Conservation (phyloP, 1,284 basidiomycete species). For the Ganoderma sinense region DNA sequence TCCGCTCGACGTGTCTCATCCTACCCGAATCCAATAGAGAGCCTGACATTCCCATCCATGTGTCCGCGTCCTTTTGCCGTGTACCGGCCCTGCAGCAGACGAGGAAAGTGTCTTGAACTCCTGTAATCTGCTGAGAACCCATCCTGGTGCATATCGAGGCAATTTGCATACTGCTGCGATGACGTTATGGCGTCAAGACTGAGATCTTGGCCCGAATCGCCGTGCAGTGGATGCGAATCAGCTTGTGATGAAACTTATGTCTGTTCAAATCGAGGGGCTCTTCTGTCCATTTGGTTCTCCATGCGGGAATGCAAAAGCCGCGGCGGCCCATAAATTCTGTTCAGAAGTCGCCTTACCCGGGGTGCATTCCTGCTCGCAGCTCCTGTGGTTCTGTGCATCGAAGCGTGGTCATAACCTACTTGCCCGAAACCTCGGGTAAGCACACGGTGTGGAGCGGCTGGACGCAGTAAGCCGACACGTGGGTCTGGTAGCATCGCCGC, state of each 20-base stretch:
- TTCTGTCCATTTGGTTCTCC: neutral
- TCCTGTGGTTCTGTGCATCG: neutral
- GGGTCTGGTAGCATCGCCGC: neutral
- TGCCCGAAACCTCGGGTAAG: neutral
- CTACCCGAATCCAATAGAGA: neutral
- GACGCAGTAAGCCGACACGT: constrained; percentile 10
- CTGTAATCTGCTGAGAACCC: neutral
- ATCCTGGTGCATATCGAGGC: neutral
- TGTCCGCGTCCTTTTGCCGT: neutral
- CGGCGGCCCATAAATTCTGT: neutral
- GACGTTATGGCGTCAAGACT: neutral
- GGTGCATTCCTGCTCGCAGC: neutral
- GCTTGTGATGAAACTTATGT: neutral
- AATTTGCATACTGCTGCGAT: neutral
- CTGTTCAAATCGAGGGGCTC: neutral
- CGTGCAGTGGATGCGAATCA: neutral
- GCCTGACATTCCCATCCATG: neutral
- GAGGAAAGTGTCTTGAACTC: neutral
- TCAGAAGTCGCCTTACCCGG: neutral
- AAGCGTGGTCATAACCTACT: neutral
- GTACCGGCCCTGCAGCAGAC: neutral
- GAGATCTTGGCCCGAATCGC: neutral
- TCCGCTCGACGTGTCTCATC: constrained; percentile 3
- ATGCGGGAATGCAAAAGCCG: neutral
- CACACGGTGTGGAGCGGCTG: constrained; percentile 8